Evolutionary conservation across 345 rosid species (phyloP).

Genomic region (Acer campestre): DNA sequence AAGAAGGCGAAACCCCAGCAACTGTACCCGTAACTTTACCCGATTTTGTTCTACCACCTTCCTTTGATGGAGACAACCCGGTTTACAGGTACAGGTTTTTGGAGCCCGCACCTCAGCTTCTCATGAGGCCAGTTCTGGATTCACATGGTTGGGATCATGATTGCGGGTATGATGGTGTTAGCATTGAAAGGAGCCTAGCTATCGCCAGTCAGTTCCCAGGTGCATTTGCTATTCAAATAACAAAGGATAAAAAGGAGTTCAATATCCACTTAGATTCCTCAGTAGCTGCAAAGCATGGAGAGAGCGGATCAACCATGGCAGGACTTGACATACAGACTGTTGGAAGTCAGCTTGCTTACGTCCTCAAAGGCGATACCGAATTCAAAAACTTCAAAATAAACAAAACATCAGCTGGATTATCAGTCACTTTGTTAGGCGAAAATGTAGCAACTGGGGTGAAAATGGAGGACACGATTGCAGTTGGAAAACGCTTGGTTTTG

Average conservation of each 20-base stretch:
- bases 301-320: conserved; percentile 42
- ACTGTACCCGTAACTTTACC: conserved; percentile 35
- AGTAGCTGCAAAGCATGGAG: conserved; percentile 33
- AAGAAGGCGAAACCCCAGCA: conserved; percentile 31
- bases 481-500: conserved; percentile 33
- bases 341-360: conserved; percentile 47
- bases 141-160: conserved; percentile 49
- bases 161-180: conserved; percentile 41
- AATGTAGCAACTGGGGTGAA: conserved; percentile 42
- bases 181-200: conserved; percentile 35
- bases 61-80: conserved; percentile 42
- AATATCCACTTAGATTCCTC: conserved; percentile 41
- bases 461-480: conserved; percentile 42
- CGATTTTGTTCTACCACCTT: conserved; percentile 40
- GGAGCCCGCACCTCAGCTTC: conserved; percentile 34
- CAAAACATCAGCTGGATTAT: conserved; percentile 39
- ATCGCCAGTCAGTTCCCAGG: conserved; percentile 31
- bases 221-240: conserved; percentile 37
- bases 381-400: conserved; percentile 31
- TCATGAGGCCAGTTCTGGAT: conserved; percentile 43
- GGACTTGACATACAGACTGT: conserved; percentile 45
- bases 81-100: conserved; percentile 37
- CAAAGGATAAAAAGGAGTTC: conserved; percentile 46
- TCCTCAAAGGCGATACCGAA: conserved; percentile 39
- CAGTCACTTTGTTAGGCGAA: conserved; percentile 34